Evolutionary conservation across 352 stramenopile species (phyloP), one percentile per base, ranked within the genome.

Genomic region (Phytophthora cactorum): DNA sequence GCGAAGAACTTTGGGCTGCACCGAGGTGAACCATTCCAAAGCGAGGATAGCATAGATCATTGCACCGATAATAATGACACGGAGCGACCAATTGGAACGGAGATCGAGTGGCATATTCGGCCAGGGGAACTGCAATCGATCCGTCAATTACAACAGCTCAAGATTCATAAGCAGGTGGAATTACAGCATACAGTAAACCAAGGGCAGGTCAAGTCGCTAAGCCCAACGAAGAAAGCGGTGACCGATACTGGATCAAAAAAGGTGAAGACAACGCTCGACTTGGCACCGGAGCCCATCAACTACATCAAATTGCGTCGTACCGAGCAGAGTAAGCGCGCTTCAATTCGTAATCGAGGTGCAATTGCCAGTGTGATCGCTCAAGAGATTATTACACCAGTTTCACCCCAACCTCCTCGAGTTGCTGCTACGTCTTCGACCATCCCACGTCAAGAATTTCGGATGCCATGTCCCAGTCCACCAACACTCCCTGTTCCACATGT

Each of bases 251-350:
- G 36, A 43, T 43, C 36, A 4, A 74, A 64, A 45, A 66, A 53
- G 22, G 11, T 52, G 10, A 54, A 45, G 46, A 29, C 50, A 11
- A 50, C 41, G 17, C 11, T 76, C 25, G 49, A 74, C 29, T 44
- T 77, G 32, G 11, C 59, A 0, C 72, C 73, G 0, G 82, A 90
- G 51, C 74, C 78, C 3, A 78, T 93, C 64, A 78, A 91, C 62
- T 93, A 91, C 74, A 54, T 93, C 11, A 77, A 75, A 12, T 64
- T 90, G 10, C 79, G 85, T 9, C 79, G 85, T 36, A 93, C 81
- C 5, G 72, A 88, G 46, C 70, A 81, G 14, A 91, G 82, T 63
- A 77, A 69, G 27, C 66, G 65, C 3, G 82, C 85, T 22, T 52
- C 85, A 2, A 22, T 73, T 27, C 77, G 82, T 12, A 91, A 87